Percentiles rank a stretch among this genome's conserved stretches.
Conservation (phyloP, 345 rosid genomes). For the Populus ilicifolia region DNA sequence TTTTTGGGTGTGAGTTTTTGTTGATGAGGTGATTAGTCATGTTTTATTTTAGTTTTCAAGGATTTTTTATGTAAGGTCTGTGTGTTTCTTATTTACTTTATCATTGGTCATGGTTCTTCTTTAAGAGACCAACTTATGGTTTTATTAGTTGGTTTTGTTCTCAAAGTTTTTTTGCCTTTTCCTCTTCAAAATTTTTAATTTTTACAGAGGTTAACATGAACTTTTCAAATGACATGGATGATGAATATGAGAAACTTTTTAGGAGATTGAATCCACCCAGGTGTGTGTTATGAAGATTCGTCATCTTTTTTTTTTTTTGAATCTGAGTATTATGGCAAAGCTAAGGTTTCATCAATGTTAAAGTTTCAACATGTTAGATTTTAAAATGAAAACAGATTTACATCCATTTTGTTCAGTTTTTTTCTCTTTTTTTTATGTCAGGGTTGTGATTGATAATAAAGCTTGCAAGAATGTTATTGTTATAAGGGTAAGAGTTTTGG, state of each 20-base stretch:
- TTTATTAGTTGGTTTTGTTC: too few species aligned
- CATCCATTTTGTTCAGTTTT: not conserved
- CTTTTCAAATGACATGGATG: conserved; percentile 66
- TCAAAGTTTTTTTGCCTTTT: not conserved
- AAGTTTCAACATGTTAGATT: not conserved
- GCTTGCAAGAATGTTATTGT: conserved; percentile 84
- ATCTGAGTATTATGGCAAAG: too few species aligned
- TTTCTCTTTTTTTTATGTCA: conserved; percentile 21
- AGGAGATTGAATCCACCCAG: conserved; percentile 95
- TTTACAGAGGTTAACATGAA: conserved; percentile 59
- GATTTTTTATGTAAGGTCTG: not conserved
- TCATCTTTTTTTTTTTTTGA: conserved; percentile 9
- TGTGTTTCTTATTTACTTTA: not conserved
- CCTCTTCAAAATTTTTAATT: not conserved
- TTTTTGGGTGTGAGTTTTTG: not conserved
- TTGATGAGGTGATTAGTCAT: not conserved
- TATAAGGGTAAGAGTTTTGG: conserved; percentile 48
- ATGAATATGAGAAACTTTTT: conserved; percentile 83
- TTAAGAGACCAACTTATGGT: too few species aligned
- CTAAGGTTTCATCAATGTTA: too few species aligned
- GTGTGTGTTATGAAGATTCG: conserved; percentile 23
- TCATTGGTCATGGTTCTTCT: not conserved
- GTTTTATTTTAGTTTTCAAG: not conserved
- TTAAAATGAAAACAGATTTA: conserved; percentile 3
- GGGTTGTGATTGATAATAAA: conserved; percentile 96